Evolutionary conservation across 768 basidiomycete genomes (phyloP).

Genomic region (Rubroboletus satanas): DNA sequence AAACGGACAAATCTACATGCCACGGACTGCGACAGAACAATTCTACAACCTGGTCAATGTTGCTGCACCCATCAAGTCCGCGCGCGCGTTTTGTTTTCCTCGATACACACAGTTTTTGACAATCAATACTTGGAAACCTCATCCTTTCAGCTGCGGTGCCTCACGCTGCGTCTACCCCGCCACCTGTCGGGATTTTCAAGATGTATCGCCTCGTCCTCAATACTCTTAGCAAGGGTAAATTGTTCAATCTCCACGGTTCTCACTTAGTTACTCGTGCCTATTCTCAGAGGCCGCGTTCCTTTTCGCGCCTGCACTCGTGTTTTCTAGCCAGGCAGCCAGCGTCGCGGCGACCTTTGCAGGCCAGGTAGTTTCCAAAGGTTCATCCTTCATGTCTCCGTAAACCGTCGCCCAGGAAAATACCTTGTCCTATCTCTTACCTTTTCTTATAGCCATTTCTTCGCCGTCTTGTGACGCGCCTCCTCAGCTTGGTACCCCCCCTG

Average conservation of each 20-base stretch:
- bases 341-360: constrained; percentile 48
- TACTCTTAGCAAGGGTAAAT: constrained; percentile 38
- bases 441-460: constrained; percentile 33
- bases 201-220: constrained; percentile 38
- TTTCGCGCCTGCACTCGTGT: constrained; percentile 45
- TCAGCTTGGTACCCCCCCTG: constrained; percentile 43
- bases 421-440: not conserved
- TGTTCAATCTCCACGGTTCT: not conserved
- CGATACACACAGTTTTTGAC: not conserved
- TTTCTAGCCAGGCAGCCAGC: constrained; percentile 46
- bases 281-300: constrained; percentile 32
- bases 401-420: not conserved
- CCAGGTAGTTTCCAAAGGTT: constrained; percentile 50
- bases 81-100: constrained; percentile 15
- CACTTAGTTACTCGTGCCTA: not conserved
- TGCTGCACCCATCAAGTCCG: constrained; percentile 46
- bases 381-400: constrained; percentile 40
- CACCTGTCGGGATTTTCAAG: constrained; percentile 38
- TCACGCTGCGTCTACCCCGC: not conserved
- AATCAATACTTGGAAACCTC: constrained; percentile 27
- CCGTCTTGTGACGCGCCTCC: constrained; percentile 41
- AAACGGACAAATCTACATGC: constrained; percentile 4
- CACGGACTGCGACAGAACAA: constrained; percentile 31
- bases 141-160: constrained; percentile 31
- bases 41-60: constrained; percentile 10